Evolutionary conservation across 495 filamentous ascomycete species (phyloP).

Genomic region (Penicillium simplicissimum): DNA sequence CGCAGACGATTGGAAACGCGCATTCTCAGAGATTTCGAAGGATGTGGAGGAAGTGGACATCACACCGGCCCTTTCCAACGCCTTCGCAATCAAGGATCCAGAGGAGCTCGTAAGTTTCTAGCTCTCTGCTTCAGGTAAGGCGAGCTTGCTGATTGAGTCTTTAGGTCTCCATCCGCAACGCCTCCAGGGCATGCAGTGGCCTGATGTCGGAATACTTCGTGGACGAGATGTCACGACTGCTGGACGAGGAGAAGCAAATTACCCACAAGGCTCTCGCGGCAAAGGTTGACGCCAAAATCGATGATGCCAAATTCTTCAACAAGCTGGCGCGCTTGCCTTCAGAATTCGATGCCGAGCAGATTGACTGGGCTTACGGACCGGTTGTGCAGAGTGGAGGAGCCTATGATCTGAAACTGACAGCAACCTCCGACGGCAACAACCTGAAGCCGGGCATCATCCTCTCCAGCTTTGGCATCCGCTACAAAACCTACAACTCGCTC

Average conservation of each 20-base stretch:
- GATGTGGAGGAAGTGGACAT: conserved; percentile 92
- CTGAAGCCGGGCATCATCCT: conserved; percentile 94
- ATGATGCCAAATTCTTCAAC: conserved; percentile 89
- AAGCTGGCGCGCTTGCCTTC: conserved; percentile 76
- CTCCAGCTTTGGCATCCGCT: conserved; percentile 84
- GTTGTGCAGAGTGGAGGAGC: conserved; percentile 92
- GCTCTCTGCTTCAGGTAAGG: not conserved
- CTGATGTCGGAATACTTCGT: conserved; percentile 93
- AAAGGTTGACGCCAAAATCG: conserved; percentile 86
- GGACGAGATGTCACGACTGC: conserved; percentile 92
- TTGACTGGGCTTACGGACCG: conserved; percentile 94
- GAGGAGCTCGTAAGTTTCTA: conserved; percentile 68
- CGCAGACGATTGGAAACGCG: conserved; percentile 91
- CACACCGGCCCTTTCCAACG: conserved; percentile 73
- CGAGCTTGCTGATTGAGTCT: conserved; percentile 6
- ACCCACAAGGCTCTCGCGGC: conserved; percentile 80
- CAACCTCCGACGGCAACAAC: conserved; percentile 74
- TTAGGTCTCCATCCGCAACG: conserved; percentile 84
- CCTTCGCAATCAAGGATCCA: conserved; percentile 95
- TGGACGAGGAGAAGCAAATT: conserved; percentile 95
- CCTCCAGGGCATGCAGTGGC: conserved; percentile 87
- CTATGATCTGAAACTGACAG: conserved; percentile 81
- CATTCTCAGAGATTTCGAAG: conserved; percentile 70
- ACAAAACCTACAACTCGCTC: conserved; percentile 89
- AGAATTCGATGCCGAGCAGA: conserved; percentile 85